These are phyloP conservation scores for Aspergillus thermomutatus DNA, from an alignment of 2,329 filamentous ascomycete species.

Conservation along the genomic window DNA sequence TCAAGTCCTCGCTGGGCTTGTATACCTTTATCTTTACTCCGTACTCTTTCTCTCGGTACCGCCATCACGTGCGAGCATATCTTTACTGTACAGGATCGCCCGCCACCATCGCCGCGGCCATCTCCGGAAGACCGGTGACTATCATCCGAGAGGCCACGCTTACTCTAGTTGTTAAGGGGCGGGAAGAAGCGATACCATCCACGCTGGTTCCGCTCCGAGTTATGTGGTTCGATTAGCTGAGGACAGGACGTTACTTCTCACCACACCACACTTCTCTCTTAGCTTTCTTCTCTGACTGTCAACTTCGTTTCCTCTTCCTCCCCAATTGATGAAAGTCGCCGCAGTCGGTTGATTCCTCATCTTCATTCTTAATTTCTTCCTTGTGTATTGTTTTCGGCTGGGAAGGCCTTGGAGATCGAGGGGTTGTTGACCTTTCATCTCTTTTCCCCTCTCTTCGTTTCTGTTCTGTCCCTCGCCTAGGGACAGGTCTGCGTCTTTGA, in stretches of 20 bases:
- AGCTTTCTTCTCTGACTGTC: neutral
- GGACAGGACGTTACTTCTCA: neutral
- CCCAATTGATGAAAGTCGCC: neutral
- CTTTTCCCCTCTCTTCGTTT: neutral
- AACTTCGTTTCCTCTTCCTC: neutral
- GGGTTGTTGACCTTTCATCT: neutral
- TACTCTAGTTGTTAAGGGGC: neutral
- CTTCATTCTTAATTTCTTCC: slow-evolving; percentile 12
- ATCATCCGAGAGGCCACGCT: neutral
- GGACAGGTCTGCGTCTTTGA: neutral
- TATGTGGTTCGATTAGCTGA: neutral
- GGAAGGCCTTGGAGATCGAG: neutral
- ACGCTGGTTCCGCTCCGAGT: neutral
- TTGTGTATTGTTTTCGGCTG: neutral
- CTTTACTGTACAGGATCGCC: neutral
- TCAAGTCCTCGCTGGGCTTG: too few relatives aligned
- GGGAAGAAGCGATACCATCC: neutral
- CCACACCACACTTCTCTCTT: neutral
- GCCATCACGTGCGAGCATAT: neutral
- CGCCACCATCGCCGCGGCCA: neutral
- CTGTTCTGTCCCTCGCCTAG: neutral
- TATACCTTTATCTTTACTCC: too few relatives aligned
- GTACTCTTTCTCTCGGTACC: neutral
- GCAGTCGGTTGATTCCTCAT: neutral
- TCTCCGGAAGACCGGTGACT: neutral